Base-by-base conservation (phyloP, 1,284 basidiomycete genomes). In the Ustilago tritici region DNA sequence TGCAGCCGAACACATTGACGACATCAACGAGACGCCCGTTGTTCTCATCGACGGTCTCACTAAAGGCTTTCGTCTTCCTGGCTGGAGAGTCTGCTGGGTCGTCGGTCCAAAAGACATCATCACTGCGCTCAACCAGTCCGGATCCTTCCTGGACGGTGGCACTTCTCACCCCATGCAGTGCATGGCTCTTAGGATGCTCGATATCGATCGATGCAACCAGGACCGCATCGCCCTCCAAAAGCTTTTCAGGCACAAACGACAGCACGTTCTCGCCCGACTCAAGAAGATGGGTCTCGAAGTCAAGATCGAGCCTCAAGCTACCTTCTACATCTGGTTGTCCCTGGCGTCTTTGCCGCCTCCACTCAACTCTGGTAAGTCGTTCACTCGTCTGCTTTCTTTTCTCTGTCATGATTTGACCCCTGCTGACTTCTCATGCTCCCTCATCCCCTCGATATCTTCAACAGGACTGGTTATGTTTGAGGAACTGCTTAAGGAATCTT, bases 41-140 rank as follows among this genome's bases (percentile, higher is more conserved):
- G 88, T 97, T 52, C 90, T 98, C 76, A 92, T 98, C 76, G 93
- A 96, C 82, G 95, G 95, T 31, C 89, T 98, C 58, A 97, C 95
- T 14, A 96, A 97, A 90, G 94, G 92, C 58, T 88, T 87, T 83
- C 77, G 87, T 35, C 76, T 72, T 12, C 77, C 73, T 40, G 66
- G 73, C 15, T 77, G 75, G 78, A 23, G 75, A 12, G 89, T 95
- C 40, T 95, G 94, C 88, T 98, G 95, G 95, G 94, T 97, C 17
- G 87, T 97, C n/a, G 95, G 79, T 9, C 76, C 78, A 1, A 72
- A 73, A 35, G 79, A 82, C 55, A 67, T 83, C 49, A 79, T 83
- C 55, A 69, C 79, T 9, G 82, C 82, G 2, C 64, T 83, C 31
- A 70, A 71, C 61, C 74, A 80, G 46, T 74, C 75, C 23, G 82